Evolutionary conservation across 2,329 filamentous ascomycete species (phyloP).

Genomic region (Periconia sp.): DNA sequence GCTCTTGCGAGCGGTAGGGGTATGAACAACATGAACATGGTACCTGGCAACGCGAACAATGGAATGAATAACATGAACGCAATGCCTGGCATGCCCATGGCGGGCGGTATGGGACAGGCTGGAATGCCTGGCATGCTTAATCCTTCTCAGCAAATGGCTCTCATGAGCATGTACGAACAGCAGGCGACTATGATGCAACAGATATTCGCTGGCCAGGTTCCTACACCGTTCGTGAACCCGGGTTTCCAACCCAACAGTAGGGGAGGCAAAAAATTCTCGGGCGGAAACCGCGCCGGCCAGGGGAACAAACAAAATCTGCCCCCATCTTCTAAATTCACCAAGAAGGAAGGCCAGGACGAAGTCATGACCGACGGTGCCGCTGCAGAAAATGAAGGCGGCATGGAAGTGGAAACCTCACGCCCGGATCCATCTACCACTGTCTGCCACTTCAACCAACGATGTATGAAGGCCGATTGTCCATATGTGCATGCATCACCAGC

Average conservation of each 20-base stretch:
- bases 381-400: slow-evolving; percentile 46
- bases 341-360: slow-evolving; percentile 46
- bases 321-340: slow-evolving; percentile 55
- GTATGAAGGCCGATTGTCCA: slow-evolving; percentile 85
- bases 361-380: slow-evolving; percentile 40
- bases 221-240: slow-evolving; percentile 56
- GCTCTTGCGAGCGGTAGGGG: slow-evolving; percentile 45
- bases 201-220: slow-evolving; percentile 42
- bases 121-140: slow-evolving; percentile 59
- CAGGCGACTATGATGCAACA: slow-evolving; percentile 64
- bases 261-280: slow-evolving; percentile 61
- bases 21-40: slow-evolving; percentile 29
- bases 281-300: slow-evolving; percentile 54
- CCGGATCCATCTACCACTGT: slow-evolving; percentile 64
- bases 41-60: slow-evolving; percentile 30
- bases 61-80: slow-evolving; percentile 30
- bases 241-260: slow-evolving; percentile 51
- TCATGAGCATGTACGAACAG: slow-evolving; percentile 79
- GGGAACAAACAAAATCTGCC: slow-evolving; percentile 52
- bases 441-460: slow-evolving; percentile 88
- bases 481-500: slow-evolving; percentile 95
- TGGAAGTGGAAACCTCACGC: slow-evolving; percentile 67
- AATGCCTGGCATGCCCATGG: slow-evolving; percentile 38
- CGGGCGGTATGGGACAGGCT: slow-evolving; percentile 48
- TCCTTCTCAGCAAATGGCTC: slow-evolving; percentile 70